phyloP scores from a whole-genome alignment of 257 asterid genomes.

The Paulownia fortunei region DNA sequence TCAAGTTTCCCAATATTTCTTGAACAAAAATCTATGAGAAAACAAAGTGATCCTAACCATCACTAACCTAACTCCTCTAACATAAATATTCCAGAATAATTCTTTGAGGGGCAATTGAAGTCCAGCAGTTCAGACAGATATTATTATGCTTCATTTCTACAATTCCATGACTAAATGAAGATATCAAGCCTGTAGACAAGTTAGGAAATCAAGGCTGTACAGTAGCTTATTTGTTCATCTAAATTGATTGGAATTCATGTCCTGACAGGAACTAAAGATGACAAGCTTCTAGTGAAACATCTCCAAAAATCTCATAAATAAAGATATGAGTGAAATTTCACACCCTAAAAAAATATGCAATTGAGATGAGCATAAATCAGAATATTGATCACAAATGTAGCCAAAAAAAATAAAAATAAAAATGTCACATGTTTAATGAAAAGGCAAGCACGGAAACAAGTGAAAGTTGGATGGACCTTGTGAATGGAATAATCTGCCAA shows the following conservation, averaged over 20 bases:
- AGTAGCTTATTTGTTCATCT: neutral
- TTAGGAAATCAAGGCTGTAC: neutral
- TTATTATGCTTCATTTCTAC: neutral
- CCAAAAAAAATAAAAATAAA: neutral
- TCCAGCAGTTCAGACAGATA: neutral
- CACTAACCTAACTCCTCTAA: neutral
- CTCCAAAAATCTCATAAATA: neutral
- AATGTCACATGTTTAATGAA: neutral
- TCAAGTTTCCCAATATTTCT: neutral
- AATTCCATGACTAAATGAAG: neutral
- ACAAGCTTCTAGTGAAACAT: neutral
- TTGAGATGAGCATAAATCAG: neutral
- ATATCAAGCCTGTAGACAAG: neutral
- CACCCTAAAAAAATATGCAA: neutral
- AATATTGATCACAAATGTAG: neutral
- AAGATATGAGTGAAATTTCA: neutral
- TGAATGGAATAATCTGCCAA: conserved; percentile 20
- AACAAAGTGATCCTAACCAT: neutral
- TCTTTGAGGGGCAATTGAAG: neutral
- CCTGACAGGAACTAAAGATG: neutral
- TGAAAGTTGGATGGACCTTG: conserved; percentile 42
- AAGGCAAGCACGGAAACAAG: neutral
- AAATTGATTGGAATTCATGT: neutral
- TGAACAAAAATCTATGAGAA: neutral
- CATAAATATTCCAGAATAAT: neutral